A percentile compares a stretch with the other conserved stretches of the same genome.
These are phyloP conservation scores for Gryganskiella cystojenkinii DNA, from an alignment of 192 early-diverging fungal genomes.

Conservation along the genomic window DNA sequence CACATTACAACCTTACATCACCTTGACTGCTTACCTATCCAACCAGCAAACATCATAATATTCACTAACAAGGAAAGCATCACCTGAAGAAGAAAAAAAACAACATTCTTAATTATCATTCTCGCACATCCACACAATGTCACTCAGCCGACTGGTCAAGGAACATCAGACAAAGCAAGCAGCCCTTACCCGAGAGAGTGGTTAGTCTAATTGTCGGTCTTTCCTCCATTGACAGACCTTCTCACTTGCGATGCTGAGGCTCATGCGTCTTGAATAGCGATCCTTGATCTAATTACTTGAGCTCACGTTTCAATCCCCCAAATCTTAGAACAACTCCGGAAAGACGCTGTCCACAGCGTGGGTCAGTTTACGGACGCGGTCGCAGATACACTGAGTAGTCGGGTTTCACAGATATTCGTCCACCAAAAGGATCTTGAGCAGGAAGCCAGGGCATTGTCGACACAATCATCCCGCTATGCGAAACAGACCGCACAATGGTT, in stretches of 20 bases:
- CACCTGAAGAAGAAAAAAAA: no score
- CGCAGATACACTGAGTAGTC: slow-evolving; percentile 66
- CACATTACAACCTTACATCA: no score
- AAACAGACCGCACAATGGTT: slow-evolving; percentile 86
- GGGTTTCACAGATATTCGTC: slow-evolving; percentile 68
- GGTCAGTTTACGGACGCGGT: slow-evolving; percentile 67
- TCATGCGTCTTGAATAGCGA: neutral
- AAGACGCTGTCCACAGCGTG: slow-evolving; percentile 63
- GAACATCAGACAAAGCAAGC: slow-evolving; percentile 72
- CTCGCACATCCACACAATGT: slow-evolving; percentile 19
- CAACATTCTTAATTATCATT: no score
- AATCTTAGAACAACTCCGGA: slow-evolving; percentile 70
- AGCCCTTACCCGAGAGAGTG: slow-evolving; percentile 59
- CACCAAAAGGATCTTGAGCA: slow-evolving; percentile 76
- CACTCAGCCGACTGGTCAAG: slow-evolving; percentile 61
- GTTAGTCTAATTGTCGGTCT: slow-evolving; percentile 32
- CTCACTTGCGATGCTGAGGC: neutral
- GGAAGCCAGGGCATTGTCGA: slow-evolving; percentile 62
- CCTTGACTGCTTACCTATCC: no score
- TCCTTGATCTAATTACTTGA: neutral
- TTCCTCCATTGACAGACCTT: neutral
- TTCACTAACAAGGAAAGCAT: no score
- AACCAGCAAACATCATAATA: no score
- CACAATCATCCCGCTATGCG: slow-evolving; percentile 59
- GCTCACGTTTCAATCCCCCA: neutral